Evolutionary conservation across 805 yeast genomes (phyloP), one percentile per base, ranked within the genome.

Genomic region (Teunomyces cretensis): DNA sequence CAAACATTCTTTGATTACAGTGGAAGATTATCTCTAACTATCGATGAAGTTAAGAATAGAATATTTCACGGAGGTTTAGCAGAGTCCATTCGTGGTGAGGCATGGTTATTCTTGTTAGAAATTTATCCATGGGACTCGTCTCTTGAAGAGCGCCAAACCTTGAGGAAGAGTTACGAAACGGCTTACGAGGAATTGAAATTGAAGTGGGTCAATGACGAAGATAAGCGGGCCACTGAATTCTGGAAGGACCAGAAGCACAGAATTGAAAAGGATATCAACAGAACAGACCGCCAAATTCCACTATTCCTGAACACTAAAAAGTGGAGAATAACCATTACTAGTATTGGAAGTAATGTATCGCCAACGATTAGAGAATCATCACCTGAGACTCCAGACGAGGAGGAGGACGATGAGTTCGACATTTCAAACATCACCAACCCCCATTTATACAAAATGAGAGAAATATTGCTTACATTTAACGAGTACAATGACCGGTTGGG

Each of bases 41-140:
- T 76, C 1, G 71, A 76, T 48, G 98, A 94, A 59, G 85, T 92
- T 9, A 84, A 87, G 59, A 87, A 81, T 44, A 73, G 89, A 19
- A 79, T 94, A 1, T 94, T 94, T 67, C 98, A 94, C 65, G 96
- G 97, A 2, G 97, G 97, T 0, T 65, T 91, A 4, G 76, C 78
- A 1, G 67, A 73, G 5, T 60, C 64, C 3, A 75, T 84, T 1
- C 72, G 97, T 49, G 70, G 70, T 7, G 84, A 84, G 44, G 96
- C 88, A 0, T 94, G 99, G 98, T 73, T 84, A 14, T 92, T 90
- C 58, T 61, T 94, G 42, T 71, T 94, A 11, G 90, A 81, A 0
- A 88, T 92, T 2, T 89, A 75, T 60, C 92, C 96, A 0, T 94
- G 98, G 97, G 90, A 85, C 51, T 80, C 95, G 2, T 81, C 89